Conservation (phyloP, 495 filamentous ascomycete species). For the Aspergillus sclerotioniger region DNA sequence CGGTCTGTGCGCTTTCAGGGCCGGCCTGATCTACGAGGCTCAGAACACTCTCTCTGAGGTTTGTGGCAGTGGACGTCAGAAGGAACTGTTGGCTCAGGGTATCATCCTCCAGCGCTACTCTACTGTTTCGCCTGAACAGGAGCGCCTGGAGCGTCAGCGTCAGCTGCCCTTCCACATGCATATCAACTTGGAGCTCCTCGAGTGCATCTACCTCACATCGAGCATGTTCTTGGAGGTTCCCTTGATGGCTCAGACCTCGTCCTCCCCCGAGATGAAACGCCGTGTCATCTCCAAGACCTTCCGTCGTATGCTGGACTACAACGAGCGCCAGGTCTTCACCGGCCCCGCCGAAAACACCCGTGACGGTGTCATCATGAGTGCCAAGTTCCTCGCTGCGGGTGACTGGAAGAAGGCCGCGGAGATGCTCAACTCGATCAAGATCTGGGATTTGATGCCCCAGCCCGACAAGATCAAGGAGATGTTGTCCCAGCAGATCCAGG, state of each 20-base stretch:
- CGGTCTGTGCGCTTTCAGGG: constrained; percentile 95
- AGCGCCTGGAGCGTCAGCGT: constrained; percentile 90
- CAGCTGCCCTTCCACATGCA: constrained; percentile 99
- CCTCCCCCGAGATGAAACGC: constrained; percentile 94
- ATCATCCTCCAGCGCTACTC: constrained; percentile 96
- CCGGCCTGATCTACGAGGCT: constrained; percentile 93
- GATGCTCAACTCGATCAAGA: constrained; percentile 96
- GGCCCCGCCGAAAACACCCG: constrained; percentile 97
- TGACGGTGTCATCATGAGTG: constrained; percentile 98
- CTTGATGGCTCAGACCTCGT: constrained; percentile 92
- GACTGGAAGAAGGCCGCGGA: constrained; percentile 96
- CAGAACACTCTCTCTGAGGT: constrained; percentile 97
- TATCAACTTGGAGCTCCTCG: constrained; percentile 97
- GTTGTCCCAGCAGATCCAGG: constrained; percentile 96
- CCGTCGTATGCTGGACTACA: constrained; percentile 97
- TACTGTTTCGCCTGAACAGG: constrained; percentile 94
- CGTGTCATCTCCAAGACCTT: constrained; percentile 99
- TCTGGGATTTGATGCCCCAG: constrained; percentile 92
- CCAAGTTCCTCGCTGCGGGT: constrained; percentile 90
- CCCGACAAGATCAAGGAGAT: constrained; percentile 90
- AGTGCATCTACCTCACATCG: constrained; percentile 97
- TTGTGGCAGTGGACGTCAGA: constrained; percentile 93
- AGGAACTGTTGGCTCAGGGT: constrained; percentile 95
- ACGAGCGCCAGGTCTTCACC: constrained; percentile 98
- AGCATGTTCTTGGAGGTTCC: constrained; percentile 99